phyloP scores from a whole-genome alignment of 2,329 filamentous ascomycete genomes.

The Penicillium sp. region DNA sequence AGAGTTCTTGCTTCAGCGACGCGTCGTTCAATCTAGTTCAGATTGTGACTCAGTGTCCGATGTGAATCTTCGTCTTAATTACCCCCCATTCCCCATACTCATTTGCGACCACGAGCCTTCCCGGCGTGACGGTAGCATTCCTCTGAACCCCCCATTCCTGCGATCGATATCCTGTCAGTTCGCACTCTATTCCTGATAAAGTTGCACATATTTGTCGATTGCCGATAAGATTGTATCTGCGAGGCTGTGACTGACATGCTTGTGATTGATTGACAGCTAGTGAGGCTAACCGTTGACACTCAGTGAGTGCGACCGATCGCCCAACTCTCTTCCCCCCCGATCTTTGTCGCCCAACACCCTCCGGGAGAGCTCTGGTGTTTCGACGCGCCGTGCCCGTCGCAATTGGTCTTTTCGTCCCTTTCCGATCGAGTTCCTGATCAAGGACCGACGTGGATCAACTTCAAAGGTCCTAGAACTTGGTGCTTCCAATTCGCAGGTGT shows the following conservation, averaged over 20 bases:
- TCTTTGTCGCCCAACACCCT: slow-evolving; percentile 26
- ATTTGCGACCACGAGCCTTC: slow-evolving; percentile 22
- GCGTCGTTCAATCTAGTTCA: slow-evolving; percentile 19
- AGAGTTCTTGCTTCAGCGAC: slow-evolving; percentile 20
- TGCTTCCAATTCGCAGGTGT: slow-evolving; percentile 46
- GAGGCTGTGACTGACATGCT: slow-evolving; percentile 17
- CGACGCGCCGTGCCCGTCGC: slow-evolving; percentile 29
- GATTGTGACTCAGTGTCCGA: slow-evolving; percentile 29
- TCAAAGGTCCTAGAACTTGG: slow-evolving; percentile 26
- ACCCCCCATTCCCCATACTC: slow-evolving; percentile 10
- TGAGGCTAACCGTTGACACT: slow-evolving; percentile 27
- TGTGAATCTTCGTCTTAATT: slow-evolving; percentile 13
- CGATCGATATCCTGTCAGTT: slow-evolving; percentile 28
- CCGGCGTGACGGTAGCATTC: slow-evolving; percentile 16
- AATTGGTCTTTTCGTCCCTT: slow-evolving; percentile 26
- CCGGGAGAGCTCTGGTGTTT: slow-evolving; percentile 30
- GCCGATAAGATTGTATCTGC: slow-evolving; percentile 20
- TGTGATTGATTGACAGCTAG: slow-evolving; percentile 24
- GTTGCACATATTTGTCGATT: slow-evolving; percentile 22
- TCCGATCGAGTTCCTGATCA: slow-evolving; percentile 23
- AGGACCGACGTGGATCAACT: slow-evolving; percentile 32
- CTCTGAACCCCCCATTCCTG: slow-evolving; percentile 28
- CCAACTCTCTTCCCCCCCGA: slow-evolving; percentile 19
- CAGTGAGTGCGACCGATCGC: slow-evolving; percentile 32
- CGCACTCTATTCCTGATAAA: slow-evolving; percentile 18